These are phyloP conservation scores for Beauveria rudraprayagi DNA, from an alignment of 2,329 filamentous ascomycete species.

Conservation along the genomic window DNA sequence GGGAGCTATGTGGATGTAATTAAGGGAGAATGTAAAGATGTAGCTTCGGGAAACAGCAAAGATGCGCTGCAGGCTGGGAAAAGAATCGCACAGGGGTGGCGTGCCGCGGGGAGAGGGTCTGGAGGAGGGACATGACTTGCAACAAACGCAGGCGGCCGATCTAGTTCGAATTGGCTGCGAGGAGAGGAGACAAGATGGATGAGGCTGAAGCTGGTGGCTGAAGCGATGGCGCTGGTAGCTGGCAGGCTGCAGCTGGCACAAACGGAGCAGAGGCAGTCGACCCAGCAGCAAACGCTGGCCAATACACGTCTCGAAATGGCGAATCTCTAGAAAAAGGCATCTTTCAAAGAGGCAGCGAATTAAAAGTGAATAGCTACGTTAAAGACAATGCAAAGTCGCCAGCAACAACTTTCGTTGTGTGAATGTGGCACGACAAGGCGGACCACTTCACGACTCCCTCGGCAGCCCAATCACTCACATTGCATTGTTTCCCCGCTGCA, in stretches of 20 bases:
- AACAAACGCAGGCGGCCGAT: not conserved
- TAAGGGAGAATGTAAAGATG: not conserved
- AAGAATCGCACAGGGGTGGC: not conserved
- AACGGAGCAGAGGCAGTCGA: not conserved
- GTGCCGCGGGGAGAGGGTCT: not conserved
- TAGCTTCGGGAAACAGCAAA: not conserved
- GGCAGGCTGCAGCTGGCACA: not conserved
- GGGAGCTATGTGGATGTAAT: not conserved
- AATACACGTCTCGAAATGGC: no score
- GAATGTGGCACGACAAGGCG: no score
- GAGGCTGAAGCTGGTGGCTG: slow-evolving; percentile 7
- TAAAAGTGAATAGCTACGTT: no score
- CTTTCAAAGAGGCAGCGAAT: no score
- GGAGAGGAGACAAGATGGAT: not conserved
- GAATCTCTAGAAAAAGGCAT: no score
- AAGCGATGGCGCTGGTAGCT: not conserved
- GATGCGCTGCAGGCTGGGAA: not conserved
- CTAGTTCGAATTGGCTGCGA: no score
- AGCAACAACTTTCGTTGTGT: no score
- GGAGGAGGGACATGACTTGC: not conserved
- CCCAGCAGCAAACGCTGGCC: not conserved
- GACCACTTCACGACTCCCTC: no score
- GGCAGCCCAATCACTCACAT: no score
- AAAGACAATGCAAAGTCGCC: no score
- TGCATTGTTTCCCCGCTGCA: no score